Evolutionary conservation across 345 rosid genomes (phyloP), one percentile per base, ranked within the genome.

Genomic region (Anastatica hierochuntica): DNA sequence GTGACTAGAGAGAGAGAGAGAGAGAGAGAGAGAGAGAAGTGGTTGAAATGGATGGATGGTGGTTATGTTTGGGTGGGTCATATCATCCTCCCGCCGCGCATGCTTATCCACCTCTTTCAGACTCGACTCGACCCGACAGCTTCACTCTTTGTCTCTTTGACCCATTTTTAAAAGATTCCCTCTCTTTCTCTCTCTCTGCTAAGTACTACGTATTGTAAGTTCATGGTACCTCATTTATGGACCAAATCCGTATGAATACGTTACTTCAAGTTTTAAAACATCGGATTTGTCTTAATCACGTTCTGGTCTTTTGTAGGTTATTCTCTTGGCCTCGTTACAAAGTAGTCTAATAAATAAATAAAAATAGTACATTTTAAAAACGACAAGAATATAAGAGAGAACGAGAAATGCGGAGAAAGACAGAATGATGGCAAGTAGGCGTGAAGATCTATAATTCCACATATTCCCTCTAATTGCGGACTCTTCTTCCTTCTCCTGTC

Each of bases 391-490:
- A 13, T n/a, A n/a, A n/a, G n/a, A 51, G 33, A 12, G 53, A 53
- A 60, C 50, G 72, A 67, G 40, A 55, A 42, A 54, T 41, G 67
- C 47, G 63, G 72, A 48, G 39, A 54, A 52, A 61, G 67, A 68
- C 67, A 68, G 61, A 60, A 61, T 53, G 72, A 60, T 60, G 62
- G 63, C 43, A 49, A 60, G 16, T 53, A 54, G 56, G 67, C 62
- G 72, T 60, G 58, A 40, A 7, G 43, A 44, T 5, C 51, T 51
- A 66, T 53, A 2, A 67, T 59, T 14, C 31, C 43, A 46, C 15
- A 11, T 43, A n/a, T 58, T 45, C 21, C 71, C 71, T 67, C 45
- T 67, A 56, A 67, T 67, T 67, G 71, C 71, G 71, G 43, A 37
- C 41, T 56, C 68, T 31, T 9, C 5, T 10, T 31, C n/a, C n/a